Conservation (phyloP, 345 rosid genomes). For the Streptanthus diversifolius region DNA sequence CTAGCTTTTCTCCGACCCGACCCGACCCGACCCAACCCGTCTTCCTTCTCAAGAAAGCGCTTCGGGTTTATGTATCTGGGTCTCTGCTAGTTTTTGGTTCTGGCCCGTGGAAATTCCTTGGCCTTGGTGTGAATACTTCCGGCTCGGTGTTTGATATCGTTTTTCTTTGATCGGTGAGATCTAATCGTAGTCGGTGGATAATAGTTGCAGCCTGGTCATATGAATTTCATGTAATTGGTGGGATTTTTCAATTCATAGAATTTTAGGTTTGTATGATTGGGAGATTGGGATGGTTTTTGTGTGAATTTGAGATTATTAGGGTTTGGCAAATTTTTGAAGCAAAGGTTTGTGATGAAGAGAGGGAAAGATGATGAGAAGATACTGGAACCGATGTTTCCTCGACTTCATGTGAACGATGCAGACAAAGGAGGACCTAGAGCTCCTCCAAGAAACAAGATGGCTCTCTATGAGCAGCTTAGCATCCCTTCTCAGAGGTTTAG, state of each 20-base stretch:
- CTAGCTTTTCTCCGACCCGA: not conserved
- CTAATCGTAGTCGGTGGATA: not conserved
- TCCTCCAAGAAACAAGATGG: conserved; percentile 99
- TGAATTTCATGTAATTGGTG: not conserved
- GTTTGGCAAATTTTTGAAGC: not conserved
- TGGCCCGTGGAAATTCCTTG: not conserved
- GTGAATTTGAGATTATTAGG: conserved; percentile 9
- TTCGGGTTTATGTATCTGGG: not conserved
- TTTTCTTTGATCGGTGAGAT: conserved; percentile 17
- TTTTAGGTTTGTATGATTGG: not conserved
- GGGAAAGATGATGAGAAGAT: conserved; percentile 69
- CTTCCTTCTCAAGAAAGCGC: not conserved
- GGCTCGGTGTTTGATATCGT: not conserved
- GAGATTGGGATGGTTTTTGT: not conserved
- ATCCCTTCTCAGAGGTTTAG: conserved; percentile 78
- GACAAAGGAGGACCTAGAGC: conserved; percentile 93
- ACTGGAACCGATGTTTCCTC: conserved; percentile 80
- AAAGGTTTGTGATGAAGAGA: conserved; percentile 52
- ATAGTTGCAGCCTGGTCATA: not conserved
- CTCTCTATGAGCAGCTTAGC: conserved; percentile 90
- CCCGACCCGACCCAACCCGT: not conserved
- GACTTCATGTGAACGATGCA: conserved; percentile 88
- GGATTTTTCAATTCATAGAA: not conserved
- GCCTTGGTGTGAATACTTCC: not conserved
- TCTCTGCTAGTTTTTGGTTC: not conserved